These are phyloP conservation scores for Ceriops zippeliana DNA, from an alignment of 345 rosid species.

Conservation along the genomic window DNA sequence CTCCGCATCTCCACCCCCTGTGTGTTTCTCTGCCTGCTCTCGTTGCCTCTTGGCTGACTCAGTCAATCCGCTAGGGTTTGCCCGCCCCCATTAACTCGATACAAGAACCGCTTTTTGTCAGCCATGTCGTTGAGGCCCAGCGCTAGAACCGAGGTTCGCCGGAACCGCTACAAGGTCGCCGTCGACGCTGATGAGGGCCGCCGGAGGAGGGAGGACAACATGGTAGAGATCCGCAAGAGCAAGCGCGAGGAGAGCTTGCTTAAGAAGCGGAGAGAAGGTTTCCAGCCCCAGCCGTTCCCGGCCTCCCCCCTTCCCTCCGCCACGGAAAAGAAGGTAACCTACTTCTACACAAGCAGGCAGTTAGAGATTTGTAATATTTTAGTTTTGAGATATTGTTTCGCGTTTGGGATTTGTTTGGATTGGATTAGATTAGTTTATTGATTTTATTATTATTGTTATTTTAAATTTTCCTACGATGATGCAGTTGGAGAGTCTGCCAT, in stretches of 20 bases:
- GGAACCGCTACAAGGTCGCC: constrained; percentile 18
- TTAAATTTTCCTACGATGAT: neutral
- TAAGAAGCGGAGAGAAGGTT: constrained; percentile 32
- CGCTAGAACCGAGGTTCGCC: constrained; percentile 17
- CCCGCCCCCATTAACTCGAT: too few species aligned
- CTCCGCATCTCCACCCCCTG: too few species aligned
- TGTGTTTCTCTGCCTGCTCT: too few species aligned
- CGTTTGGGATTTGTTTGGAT: neutral
- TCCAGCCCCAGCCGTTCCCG: constrained; percentile 14
- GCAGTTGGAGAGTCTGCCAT: constrained; percentile 32
- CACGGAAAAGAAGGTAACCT: constrained; percentile 22
- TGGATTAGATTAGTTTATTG: neutral
- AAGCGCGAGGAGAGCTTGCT: constrained; percentile 31
- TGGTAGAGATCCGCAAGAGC: constrained; percentile 30
- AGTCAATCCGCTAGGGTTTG: too few species aligned
- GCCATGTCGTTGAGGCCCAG: constrained; percentile 20
- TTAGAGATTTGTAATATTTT: too few species aligned
- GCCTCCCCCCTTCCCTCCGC: constrained; percentile 5
- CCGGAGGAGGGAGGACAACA: constrained; percentile 24
- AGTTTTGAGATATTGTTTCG: neutral
- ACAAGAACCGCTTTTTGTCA: neutral
- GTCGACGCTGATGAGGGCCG: constrained; percentile 27
- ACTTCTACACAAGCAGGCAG: too few species aligned
- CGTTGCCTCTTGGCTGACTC: too few species aligned
- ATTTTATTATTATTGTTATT: neutral